Evolutionary conservation across 257 asterid species (phyloP).

Genomic region (Schizonepeta tenuifolia): DNA sequence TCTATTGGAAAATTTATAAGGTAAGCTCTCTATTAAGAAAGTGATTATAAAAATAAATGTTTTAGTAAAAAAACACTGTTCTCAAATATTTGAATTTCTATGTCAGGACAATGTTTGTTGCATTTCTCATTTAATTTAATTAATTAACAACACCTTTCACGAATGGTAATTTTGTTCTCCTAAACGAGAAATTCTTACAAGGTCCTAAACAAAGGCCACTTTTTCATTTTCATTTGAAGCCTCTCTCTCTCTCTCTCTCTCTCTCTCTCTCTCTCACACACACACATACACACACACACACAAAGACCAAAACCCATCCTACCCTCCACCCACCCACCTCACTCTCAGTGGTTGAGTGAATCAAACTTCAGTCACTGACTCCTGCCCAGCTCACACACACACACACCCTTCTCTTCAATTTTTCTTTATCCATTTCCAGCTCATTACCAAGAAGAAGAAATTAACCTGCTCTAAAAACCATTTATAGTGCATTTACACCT

Average conservation of each 20-base stretch:
- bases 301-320: not conserved
- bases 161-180: no score
- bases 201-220: not conserved
- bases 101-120: not conserved
- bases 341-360: conserved; percentile 38
- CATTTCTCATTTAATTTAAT: not conserved
- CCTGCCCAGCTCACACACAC: conserved; percentile 3
- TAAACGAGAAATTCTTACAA: no score
- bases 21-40: no score
- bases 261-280: not conserved
- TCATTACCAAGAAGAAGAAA: conserved; percentile 29
- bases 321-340: conserved; percentile 11
- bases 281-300: not conserved
- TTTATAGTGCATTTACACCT: conserved; percentile 21
- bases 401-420: conserved; percentile 16
- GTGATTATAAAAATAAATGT: no score
- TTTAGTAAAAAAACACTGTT: no score
- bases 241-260: not conserved
- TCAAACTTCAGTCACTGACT: conserved; percentile 24
- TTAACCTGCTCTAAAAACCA: conserved; percentile 19
- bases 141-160: no score
- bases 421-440: conserved; percentile 33
- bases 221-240: not conserved
- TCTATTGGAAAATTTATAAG: not conserved
- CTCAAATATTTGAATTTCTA: not conserved